These are phyloP conservation scores for Leishmania lainsoni DNA, from an alignment of 208 protist species.

Conservation along the genomic window DNA sequence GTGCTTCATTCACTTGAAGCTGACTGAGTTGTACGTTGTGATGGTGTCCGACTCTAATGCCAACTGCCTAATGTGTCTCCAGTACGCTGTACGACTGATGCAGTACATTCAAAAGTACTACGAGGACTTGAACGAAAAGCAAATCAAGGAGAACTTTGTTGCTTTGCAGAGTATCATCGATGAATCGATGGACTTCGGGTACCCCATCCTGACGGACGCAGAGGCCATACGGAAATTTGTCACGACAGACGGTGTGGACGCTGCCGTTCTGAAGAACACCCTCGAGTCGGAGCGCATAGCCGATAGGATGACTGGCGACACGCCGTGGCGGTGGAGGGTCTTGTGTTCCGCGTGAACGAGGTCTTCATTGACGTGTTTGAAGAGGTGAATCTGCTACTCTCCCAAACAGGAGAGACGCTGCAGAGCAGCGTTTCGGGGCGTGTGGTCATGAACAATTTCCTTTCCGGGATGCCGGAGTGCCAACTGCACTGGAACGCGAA, in stretches of 20 bases:
- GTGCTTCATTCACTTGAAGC: slow-evolving; percentile 92
- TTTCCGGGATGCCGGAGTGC: slow-evolving; percentile 99
- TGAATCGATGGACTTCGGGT: slow-evolving; percentile 98
- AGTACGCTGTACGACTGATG: slow-evolving; percentile 86
- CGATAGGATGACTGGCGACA: slow-evolving; percentile 89
- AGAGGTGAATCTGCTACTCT: slow-evolving; percentile 96
- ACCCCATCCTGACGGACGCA: slow-evolving; percentile 93
- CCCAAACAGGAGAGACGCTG: slow-evolving; percentile 90
- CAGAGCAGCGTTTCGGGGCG: slow-evolving; percentile 93
- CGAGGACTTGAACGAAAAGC: slow-evolving; percentile 89
- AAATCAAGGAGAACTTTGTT: slow-evolving; percentile 96
- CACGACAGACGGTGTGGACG: slow-evolving; percentile 68
- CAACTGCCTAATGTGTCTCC: slow-evolving; percentile 87
- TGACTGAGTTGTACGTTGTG: slow-evolving; percentile 94
- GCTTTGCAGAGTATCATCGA: slow-evolving; percentile 98
- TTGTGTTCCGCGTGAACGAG: slow-evolving; percentile 97
- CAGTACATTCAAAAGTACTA: slow-evolving; percentile 94
- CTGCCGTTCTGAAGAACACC: slow-evolving; percentile 44
- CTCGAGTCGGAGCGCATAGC: slow-evolving; percentile 62
- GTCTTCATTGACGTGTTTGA: slow-evolving; percentile 99
- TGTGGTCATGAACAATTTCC: slow-evolving; percentile 96
- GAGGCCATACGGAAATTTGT: slow-evolving; percentile 94
- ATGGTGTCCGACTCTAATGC: slow-evolving; percentile 92
- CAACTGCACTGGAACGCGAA: slow-evolving; percentile 95
- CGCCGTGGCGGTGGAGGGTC: slow-evolving; percentile 93